These are phyloP conservation scores for Alternaria sp. DNA, from an alignment of 2,329 filamentous ascomycete genomes.

Conservation along the genomic window DNA sequence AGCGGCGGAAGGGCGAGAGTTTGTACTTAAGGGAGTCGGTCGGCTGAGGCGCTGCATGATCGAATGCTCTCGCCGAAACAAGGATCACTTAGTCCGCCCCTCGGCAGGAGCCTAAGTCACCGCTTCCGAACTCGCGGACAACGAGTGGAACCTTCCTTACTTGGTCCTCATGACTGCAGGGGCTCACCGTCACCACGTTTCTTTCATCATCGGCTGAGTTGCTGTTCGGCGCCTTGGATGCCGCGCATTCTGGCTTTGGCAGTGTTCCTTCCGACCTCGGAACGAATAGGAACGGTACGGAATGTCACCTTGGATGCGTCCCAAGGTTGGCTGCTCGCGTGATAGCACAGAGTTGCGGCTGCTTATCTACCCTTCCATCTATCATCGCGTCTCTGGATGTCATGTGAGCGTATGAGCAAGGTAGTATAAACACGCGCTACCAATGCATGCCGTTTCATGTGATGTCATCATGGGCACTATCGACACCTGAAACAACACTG, in stretches of 20 bases:
- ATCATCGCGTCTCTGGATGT: neutral
- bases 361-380: neutral
- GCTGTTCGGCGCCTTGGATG: slow-evolving; percentile 2
- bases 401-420: neutral
- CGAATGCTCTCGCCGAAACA: slow-evolving; percentile 28
- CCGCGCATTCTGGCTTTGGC: neutral
- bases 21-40: slow-evolving; percentile 15
- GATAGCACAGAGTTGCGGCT: slow-evolving; percentile 6
- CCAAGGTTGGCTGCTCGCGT: slow-evolving; percentile 7
- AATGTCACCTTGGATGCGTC: neutral
- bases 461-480: neutral
- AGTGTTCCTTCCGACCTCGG: slow-evolving; percentile 25
- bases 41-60: slow-evolving; percentile 22
- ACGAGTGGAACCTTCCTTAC: slow-evolving; percentile 3
- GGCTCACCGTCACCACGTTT: slow-evolving; percentile 6
- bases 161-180: neutral
- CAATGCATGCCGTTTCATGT: neutral
- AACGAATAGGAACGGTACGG: slow-evolving; percentile 18
- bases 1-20: slow-evolving; percentile 13
- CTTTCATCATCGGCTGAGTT: slow-evolving; percentile 4
- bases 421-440: neutral
- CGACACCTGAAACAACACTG: neutral
- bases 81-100: slow-evolving; percentile 21
- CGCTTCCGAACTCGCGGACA: slow-evolving; percentile 14
- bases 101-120: slow-evolving; percentile 29